Evolutionary conservation across 23 red algal species (phyloP).

Genomic region (Pyropia haitanensis): DNA sequence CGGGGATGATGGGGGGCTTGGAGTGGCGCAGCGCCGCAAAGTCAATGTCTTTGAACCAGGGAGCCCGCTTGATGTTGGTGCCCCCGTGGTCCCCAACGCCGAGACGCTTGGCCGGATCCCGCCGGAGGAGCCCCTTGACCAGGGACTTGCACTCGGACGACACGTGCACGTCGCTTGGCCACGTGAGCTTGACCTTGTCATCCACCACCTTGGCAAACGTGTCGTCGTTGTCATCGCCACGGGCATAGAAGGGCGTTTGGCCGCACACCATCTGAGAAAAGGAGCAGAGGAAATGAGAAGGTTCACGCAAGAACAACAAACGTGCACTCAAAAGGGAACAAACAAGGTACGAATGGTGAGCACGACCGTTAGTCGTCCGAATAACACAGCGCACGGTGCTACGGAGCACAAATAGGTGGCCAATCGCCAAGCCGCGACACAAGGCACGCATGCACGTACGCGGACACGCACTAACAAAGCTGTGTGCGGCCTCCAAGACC

Average conservation of each 20-base stretch:
- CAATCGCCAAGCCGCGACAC: too few species aligned
- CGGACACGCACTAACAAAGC: too few species aligned
- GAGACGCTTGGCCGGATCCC: constrained; percentile 27
- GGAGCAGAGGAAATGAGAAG: too few species aligned
- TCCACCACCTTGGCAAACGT: constrained; percentile 44
- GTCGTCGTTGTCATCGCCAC: constrained; percentile 17
- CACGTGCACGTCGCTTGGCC: constrained; percentile 16
- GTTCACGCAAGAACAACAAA: too few species aligned
- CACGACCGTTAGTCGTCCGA: too few species aligned
- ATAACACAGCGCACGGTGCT: too few species aligned
- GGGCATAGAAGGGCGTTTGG: constrained; percentile 36
- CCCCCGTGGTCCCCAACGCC: constrained; percentile 64
- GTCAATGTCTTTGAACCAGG: constrained; percentile 88
- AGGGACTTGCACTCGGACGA: constrained; percentile 36
- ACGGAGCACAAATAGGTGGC: too few species aligned
- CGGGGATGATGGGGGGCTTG: constrained; percentile 6
- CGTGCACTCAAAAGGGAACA: too few species aligned
- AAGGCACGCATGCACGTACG: too few species aligned
- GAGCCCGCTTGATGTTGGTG: constrained; percentile 70
- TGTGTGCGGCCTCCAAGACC: too few species aligned
- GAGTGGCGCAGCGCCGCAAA: constrained; percentile 36
- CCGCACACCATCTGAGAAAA: constrained; percentile 21
- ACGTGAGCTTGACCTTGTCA: not conserved
- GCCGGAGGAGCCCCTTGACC: constrained; percentile 40
- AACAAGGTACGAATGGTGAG: too few species aligned